phyloP scores from a whole-genome alignment of 768 basidiomycete genomes.

The Kwoniella dendrophila region DNA sequence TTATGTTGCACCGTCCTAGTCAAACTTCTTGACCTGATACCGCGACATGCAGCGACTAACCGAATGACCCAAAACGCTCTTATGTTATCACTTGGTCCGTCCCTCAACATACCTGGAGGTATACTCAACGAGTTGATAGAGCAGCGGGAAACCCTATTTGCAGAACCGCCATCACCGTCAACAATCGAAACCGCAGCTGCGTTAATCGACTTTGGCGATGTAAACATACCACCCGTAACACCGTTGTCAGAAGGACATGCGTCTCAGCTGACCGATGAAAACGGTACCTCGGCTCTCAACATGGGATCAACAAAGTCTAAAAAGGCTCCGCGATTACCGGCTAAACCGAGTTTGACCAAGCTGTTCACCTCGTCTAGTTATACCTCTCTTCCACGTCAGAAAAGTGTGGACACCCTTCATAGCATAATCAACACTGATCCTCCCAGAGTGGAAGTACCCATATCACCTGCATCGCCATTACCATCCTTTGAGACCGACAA shows the following conservation, averaged over 20 bases:
- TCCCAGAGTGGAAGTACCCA: slow-evolving; percentile 40
- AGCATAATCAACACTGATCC: slow-evolving; percentile 34
- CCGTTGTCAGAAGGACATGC: slow-evolving; percentile 9
- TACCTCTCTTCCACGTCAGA: slow-evolving; percentile 6
- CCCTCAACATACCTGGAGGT: slow-evolving; percentile 48
- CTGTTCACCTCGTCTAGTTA: slow-evolving; percentile 27
- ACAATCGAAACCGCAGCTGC: slow-evolving; percentile 21
- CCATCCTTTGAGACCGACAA: slow-evolving; percentile 25
- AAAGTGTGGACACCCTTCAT: slow-evolving; percentile 16
- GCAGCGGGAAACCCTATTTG: slow-evolving; percentile 37
- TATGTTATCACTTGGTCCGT: slow-evolving; percentile 80
- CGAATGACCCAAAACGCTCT: slow-evolving; percentile 93
- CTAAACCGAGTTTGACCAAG: slow-evolving; percentile 38
- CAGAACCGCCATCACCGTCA: slow-evolving; percentile 29
- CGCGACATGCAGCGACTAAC: slow-evolving; percentile 68
- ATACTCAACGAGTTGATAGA: slow-evolving; percentile 49
- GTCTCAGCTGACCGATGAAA: background rate
- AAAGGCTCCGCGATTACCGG: slow-evolving; percentile 25
- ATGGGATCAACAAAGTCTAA: slow-evolving; percentile 16
- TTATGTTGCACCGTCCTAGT: slow-evolving; percentile 17
- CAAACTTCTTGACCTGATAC: slow-evolving; percentile 71
- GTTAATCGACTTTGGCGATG: slow-evolving; percentile 47
- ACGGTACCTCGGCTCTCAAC: background rate
- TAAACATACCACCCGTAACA: slow-evolving; percentile 14
- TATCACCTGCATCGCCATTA: slow-evolving; percentile 24